These are phyloP conservation scores for Lenzites betulinus DNA, from an alignment of 768 basidiomycete genomes.

Conservation along the genomic window DNA sequence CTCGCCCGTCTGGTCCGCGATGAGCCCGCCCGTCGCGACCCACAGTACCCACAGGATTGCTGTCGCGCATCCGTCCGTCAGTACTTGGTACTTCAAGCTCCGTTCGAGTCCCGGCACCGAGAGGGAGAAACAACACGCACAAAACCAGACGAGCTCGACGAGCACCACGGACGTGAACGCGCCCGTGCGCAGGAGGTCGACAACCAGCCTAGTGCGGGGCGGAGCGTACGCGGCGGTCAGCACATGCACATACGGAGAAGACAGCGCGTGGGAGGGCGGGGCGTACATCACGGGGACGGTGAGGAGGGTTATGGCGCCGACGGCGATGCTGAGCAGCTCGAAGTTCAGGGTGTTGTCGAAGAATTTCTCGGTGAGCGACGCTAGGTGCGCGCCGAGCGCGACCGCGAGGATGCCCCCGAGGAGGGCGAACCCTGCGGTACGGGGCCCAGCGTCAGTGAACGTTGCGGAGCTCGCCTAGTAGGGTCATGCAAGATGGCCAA, in stretches of 20 bases:
- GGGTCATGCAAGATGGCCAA: not conserved
- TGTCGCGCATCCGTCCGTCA: not conserved
- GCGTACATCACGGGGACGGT: conserved; percentile 26
- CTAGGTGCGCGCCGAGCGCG: conserved; percentile 13
- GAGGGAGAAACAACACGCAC: conserved; percentile 15
- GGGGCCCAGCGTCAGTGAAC: not conserved
- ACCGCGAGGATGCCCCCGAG: conserved; percentile 18
- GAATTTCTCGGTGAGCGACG: conserved; percentile 11
- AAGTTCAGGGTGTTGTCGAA: conserved; percentile 17
- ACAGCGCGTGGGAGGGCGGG: not conserved
- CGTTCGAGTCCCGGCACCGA: not conserved
- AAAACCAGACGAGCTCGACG: conserved; percentile 32
- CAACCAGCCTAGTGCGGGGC: conserved; percentile 21
- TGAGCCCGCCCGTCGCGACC: conserved; percentile 29
- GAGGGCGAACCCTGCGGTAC: conserved; percentile 1
- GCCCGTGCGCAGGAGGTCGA: conserved; percentile 31
- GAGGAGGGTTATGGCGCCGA: conserved; percentile 24
- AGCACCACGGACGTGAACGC: conserved; percentile 34
- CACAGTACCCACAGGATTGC: conserved; percentile 34
- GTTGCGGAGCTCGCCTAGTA: no score
- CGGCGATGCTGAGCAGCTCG: conserved; percentile 24
- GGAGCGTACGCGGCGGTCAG: not conserved
- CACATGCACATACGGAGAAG: not conserved
- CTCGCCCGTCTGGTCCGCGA: conserved; percentile 12
- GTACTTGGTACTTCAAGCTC: not conserved